Base-by-base conservation (phyloP, 129 eudicot genomes). In the Flaveria linearis region DNA sequence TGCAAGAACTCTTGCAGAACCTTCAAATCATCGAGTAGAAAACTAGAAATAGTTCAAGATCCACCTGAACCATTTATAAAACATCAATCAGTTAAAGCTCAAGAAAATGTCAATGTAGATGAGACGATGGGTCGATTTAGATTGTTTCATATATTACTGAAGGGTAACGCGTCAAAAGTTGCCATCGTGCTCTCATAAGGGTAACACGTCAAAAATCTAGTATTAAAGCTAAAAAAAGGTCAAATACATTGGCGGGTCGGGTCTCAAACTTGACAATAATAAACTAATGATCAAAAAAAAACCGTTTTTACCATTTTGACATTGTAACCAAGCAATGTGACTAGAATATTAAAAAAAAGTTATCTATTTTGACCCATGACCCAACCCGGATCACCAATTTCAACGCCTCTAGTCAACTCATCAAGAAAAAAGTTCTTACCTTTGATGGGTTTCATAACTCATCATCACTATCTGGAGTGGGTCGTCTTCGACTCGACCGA, bases 381-480 rank as follows among this genome's bases (percentile, higher is more conserved):
- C n/a, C 17, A 68, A 42, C 52, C 36, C 47, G 7, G 9, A 36
- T 18, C 16, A 12, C 53, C 53, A 17, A 68, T 68, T 45, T 16
- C 33, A 39, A 18, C 25, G 17, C 1, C 33, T 30, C 36, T 11
- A 5, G 53, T 55, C 58, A 77, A 39, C 46, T 10, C 8, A 68
- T 56, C 56, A 77, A 69, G 36, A 56, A 68, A 78, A 23, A 15
- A 57, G 36, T 57, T 70, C 64, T 70, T 71, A 78, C 82, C 43
- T 70, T 60, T 30, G 17, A 13, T 16, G 52, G 13, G 63, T 58
- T 46, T 76, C 75, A 78, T 11, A 75, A 81, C 15, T 68, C 69
- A 10, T 86, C 69, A 14, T 86, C 87, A 81, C 75, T 51, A 9
- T 86, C 91, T 0, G 87, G 80, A 26, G 84, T 75, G 30, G 83